A percentile compares a stretch with the other conserved stretches of the same genome.
Conservation (phyloP, 2,329 filamentous ascomycete species). For the Trichoderma sp. region DNA sequence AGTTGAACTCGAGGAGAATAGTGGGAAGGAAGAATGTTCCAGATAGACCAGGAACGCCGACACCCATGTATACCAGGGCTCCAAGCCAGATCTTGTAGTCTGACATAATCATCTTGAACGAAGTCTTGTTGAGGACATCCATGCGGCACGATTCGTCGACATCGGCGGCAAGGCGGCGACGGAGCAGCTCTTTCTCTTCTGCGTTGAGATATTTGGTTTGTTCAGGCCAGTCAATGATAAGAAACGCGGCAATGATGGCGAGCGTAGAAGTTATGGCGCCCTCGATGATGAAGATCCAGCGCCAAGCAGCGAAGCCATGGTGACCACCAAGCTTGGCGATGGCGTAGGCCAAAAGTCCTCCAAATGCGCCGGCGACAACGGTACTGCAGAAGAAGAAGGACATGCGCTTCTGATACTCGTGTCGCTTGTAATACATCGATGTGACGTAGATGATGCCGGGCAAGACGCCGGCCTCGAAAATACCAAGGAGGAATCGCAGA, state of each 20-base stretch:
- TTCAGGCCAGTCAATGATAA: slow-evolving; percentile 26
- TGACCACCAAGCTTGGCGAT: slow-evolving; percentile 59
- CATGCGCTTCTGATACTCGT: slow-evolving; percentile 61
- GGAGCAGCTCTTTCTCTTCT: slow-evolving; percentile 23
- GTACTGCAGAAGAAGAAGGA: slow-evolving; percentile 59
- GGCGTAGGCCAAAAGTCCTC: slow-evolving; percentile 58
- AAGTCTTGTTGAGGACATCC: slow-evolving; percentile 51
- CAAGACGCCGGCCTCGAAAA: slow-evolving; percentile 58
- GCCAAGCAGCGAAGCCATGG: slow-evolving; percentile 55
- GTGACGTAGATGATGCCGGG: slow-evolving; percentile 61
- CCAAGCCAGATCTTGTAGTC: slow-evolving; percentile 49
- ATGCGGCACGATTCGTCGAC: slow-evolving; percentile 45
- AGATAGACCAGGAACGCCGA: slow-evolving; percentile 47
- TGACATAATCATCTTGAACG: slow-evolving; percentile 44
- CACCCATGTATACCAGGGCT: slow-evolving; percentile 35
- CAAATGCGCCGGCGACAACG: slow-evolving; percentile 60
- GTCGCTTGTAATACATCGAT: slow-evolving; percentile 54
- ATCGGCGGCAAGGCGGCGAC: slow-evolving; percentile 41
- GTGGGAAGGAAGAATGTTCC: slow-evolving; percentile 40
- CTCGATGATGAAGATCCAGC: slow-evolving; percentile 78
- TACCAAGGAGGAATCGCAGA: slow-evolving; percentile 46
- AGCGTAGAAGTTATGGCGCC: slow-evolving; percentile 45
- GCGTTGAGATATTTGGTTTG: slow-evolving; percentile 38
- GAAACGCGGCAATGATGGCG: slow-evolving; percentile 34
- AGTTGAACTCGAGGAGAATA: slow-evolving; percentile 39